Percentiles rank a stretch among this genome's conserved stretches.
Evolutionary conservation across 1,284 basidiomycete genomes (phyloP).

Genomic region (Ganoderma meredithae): DNA sequence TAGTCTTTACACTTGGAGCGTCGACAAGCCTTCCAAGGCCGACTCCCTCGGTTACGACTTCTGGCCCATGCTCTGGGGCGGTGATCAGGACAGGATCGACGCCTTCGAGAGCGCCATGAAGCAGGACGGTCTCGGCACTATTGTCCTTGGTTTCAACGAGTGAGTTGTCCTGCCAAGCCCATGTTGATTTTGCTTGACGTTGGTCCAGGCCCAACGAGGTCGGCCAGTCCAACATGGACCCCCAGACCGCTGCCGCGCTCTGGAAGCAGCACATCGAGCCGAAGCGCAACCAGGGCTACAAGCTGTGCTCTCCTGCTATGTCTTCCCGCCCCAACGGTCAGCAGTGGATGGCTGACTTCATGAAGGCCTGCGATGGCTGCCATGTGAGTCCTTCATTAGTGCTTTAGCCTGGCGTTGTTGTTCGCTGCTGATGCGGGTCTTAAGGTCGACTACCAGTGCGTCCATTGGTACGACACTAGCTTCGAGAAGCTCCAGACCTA

Average conservation of each 20-base stretch:
- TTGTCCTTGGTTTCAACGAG: constrained; percentile 77
- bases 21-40: constrained; percentile 48
- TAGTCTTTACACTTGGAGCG: constrained; percentile 69
- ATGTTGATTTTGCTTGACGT: constrained; percentile 12
- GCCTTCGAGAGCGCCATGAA: constrained; percentile 52
- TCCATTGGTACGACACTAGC: constrained; percentile 71
- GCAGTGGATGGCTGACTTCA: constrained; percentile 69
- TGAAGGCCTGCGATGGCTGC: constrained; percentile 59
- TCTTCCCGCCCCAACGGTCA: constrained; percentile 68
- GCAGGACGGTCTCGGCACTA: constrained; percentile 55
- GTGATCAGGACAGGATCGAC: constrained; percentile 45
- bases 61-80: constrained; percentile 78
- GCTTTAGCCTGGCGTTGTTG: constrained; percentile 18
- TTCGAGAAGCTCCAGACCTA: constrained; percentile 59
- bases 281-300: constrained; percentile 62
- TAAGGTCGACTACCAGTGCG: constrained; percentile 58
- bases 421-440: constrained; percentile 30
- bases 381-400: constrained; percentile 49
- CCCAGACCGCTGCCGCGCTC: constrained; percentile 55
- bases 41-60: constrained; percentile 54
- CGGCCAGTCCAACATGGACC: constrained; percentile 68
- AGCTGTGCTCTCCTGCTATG: constrained; percentile 69
- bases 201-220: constrained; percentile 61
- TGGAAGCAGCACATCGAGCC: constrained; percentile 74
- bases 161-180: constrained; percentile 43